A percentile compares a stretch with the other conserved stretches of the same genome.
Conservation (phyloP, 352 stramenopile genomes). For the Pythium apleroticum region DNA sequence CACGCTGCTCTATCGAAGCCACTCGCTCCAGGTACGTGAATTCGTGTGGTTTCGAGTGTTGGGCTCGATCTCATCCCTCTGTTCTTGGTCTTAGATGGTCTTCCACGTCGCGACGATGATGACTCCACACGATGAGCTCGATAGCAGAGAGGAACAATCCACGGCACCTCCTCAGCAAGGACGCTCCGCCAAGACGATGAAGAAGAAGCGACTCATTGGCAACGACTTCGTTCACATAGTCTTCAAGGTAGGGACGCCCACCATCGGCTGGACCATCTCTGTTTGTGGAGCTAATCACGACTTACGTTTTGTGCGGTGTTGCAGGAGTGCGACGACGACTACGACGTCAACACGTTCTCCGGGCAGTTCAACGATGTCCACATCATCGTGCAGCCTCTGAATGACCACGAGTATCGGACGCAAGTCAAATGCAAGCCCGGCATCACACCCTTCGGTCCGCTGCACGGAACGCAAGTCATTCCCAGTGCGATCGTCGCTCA, state of each 20-base stretch:
- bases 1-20: slow-evolving; percentile 67
- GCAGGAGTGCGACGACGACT: slow-evolving; percentile 73
- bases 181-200: slow-evolving; percentile 34
- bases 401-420: slow-evolving; percentile 69
- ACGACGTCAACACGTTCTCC: slow-evolving; percentile 71
- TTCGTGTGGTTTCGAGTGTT: background rate
- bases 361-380: slow-evolving; percentile 89
- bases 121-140: slow-evolving; percentile 31
- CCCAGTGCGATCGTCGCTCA: slow-evolving; percentile 58
- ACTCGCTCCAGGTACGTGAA: slow-evolving; percentile 54
- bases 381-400: slow-evolving; percentile 84
- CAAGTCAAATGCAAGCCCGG: slow-evolving; percentile 72
- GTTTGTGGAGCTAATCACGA: too few relatives aligned
- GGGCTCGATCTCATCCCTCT: background rate
- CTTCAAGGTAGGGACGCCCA: slow-evolving; percentile 47
- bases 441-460: slow-evolving; percentile 70
- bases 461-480: slow-evolving; percentile 76
- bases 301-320: background rate
- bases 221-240: slow-evolving; percentile 89
- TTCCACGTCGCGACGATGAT: slow-evolving; percentile 90
- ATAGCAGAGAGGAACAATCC: slow-evolving; percentile 1
- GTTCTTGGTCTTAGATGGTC: slow-evolving; percentile 57
- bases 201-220: slow-evolving; percentile 88
- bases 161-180: background rate
- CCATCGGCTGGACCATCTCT: background rate